phyloP scores from a whole-genome alignment of 2,329 filamentous ascomycete species.

The Microdochium paspali region DNA sequence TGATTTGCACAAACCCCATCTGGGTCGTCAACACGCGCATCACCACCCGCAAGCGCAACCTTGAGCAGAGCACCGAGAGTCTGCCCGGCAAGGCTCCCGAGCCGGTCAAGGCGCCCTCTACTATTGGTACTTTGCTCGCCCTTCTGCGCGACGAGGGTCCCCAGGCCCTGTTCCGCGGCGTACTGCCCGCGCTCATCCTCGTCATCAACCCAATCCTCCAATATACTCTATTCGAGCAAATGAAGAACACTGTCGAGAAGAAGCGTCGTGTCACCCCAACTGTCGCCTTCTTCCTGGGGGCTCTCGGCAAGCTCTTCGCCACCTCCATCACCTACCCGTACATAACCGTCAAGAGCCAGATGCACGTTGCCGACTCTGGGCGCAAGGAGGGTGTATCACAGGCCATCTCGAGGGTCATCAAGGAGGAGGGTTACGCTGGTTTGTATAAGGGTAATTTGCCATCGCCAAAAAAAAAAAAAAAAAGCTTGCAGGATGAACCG shows the following conservation, averaged over 20 bases:
- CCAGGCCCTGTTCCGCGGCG: conserved; percentile 78
- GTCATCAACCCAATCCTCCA: conserved; percentile 98
- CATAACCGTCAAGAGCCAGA: conserved; percentile 96
- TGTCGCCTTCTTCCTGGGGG: conserved; percentile 84
- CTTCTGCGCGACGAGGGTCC: conserved; percentile 80
- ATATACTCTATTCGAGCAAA: conserved; percentile 97
- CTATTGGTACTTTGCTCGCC: conserved; percentile 70
- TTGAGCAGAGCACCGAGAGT: background rate
- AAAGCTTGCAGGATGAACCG: no score
- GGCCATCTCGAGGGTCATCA: conserved; percentile 69
- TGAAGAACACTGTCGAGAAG: conserved; percentile 83
- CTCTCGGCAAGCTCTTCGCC: conserved; percentile 87
- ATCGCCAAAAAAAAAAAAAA: no score
- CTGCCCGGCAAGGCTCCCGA: conserved; percentile 29
- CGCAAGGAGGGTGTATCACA: conserved; percentile 72
- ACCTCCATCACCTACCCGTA: conserved; percentile 95
- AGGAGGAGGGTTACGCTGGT: conserved; percentile 83
- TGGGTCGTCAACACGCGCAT: conserved; percentile 99
- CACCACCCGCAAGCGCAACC: conserved; percentile 68
- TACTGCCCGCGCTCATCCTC: conserved; percentile 78
- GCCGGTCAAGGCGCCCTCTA: conserved; percentile 49
- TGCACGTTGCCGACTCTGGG: conserved; percentile 78
- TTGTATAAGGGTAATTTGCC: conserved; percentile 79
- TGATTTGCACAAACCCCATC: conserved; percentile 95
- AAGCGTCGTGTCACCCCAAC: conserved; percentile 65